A percentile compares a stretch with the other conserved stretches of the same genome.
Evolutionary conservation across 208 protist genomes (phyloP).

Genomic region (Lotmaria passim): DNA sequence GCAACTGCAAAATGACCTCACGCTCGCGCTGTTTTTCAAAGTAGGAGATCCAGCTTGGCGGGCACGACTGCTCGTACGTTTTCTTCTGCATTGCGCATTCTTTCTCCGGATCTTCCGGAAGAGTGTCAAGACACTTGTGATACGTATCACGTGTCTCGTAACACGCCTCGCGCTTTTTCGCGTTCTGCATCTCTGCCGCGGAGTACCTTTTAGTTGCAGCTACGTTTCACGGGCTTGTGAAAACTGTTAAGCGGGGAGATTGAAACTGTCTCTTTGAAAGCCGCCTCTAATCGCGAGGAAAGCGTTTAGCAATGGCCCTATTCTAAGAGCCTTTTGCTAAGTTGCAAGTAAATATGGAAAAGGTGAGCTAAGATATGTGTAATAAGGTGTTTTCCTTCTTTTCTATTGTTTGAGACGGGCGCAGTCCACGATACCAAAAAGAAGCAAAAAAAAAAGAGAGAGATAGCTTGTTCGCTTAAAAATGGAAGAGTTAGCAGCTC

Average conservation of each 20-base stretch:
- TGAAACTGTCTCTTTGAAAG: too few species aligned
- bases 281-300: too few species aligned
- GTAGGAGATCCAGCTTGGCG: constrained; percentile 76
- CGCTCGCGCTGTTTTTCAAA: constrained; percentile 87
- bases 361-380: too few species aligned
- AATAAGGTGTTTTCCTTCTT: too few species aligned
- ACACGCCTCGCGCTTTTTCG: constrained; percentile 78
- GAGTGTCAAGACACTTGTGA: constrained; percentile 80
- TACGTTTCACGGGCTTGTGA: not conserved
- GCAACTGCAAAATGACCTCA: constrained; percentile 80
- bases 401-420: too few species aligned
- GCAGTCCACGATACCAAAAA: too few species aligned
- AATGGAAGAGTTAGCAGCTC: not conserved
- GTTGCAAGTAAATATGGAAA: too few species aligned
- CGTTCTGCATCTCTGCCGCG: constrained; percentile 59
- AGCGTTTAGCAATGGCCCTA: too few species aligned
- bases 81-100: constrained; percentile 56
- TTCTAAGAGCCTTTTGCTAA: too few species aligned
- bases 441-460: not conserved
- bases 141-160: constrained; percentile 77
- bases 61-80: constrained; percentile 59
- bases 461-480: not conserved
- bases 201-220: not conserved
- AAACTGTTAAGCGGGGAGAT: not conserved
- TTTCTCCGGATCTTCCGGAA: constrained; percentile 70